phyloP scores from a whole-genome alignment of 306 rosid genomes.

The Gleditsia sinensis region DNA sequence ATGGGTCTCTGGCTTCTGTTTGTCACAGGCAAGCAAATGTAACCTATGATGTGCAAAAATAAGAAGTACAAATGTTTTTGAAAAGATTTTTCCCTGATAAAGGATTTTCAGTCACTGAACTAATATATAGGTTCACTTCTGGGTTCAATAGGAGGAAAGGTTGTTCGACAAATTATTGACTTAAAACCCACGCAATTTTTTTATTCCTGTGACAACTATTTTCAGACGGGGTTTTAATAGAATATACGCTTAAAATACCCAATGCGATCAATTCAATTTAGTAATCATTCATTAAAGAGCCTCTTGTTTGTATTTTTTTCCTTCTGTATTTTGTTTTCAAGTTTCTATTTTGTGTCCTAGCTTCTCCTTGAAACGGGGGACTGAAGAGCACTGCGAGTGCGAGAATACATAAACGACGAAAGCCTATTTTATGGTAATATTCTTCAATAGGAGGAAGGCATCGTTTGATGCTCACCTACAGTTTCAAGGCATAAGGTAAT shows the following conservation, averaged over 20 bases:
- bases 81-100: background rate
- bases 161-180: background rate
- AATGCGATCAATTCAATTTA: background rate
- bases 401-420: no score
- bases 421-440: no score
- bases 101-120: background rate
- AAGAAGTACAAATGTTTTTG: background rate
- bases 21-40: background rate
- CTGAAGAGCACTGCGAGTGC: background rate
- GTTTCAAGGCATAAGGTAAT: background rate
- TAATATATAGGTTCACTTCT: background rate
- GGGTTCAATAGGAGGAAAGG: background rate
- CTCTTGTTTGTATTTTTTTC: no score
- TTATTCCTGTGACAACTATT: background rate
- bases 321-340: no score
- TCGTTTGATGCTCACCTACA: no score
- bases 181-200: background rate
- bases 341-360: no score
- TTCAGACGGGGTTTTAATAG: background rate
- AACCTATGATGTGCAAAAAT: background rate
- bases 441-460: no score
- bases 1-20: background rate
- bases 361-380: background rate
- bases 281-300: no score
- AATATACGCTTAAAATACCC: background rate